These are phyloP conservation scores for Tetrastigma voinierianum DNA, from an alignment of 164 flowering plant species.

Conservation along the genomic window DNA sequence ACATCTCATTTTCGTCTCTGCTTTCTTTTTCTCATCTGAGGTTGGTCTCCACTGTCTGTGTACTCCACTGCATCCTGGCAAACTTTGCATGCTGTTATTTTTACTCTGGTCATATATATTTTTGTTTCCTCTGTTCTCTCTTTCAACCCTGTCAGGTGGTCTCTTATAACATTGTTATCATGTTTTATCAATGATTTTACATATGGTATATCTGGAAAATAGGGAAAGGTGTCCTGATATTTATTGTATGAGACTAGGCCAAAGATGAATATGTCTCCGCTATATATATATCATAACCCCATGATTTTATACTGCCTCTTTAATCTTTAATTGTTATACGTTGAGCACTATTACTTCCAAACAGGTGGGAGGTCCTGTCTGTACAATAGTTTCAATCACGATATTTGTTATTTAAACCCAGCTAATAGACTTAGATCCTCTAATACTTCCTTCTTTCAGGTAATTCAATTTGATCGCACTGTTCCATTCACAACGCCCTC, in stretches of 20 bases:
- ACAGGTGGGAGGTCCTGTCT: slow-evolving; percentile 76
- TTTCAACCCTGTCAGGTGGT: not conserved
- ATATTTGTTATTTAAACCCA: slow-evolving; percentile 67
- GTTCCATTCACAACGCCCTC: too few relatives aligned
- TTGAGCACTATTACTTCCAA: too few relatives aligned
- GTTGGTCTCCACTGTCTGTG: too few relatives aligned
- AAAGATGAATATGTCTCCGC: slow-evolving; percentile 68
- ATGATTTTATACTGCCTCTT: too few relatives aligned
- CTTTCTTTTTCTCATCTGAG: too few relatives aligned
- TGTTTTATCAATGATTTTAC: not conserved
- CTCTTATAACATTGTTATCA: not conserved
- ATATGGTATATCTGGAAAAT: not conserved
- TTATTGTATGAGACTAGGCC: too few relatives aligned
- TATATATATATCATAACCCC: slow-evolving; percentile 35
- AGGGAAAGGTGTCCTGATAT: slow-evolving; percentile 77
- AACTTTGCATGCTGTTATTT: too few relatives aligned
- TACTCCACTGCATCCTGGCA: too few relatives aligned
- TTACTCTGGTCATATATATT: too few relatives aligned
- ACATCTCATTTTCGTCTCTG: too few relatives aligned
- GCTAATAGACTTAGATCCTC: slow-evolving; percentile 76
- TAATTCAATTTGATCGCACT: too few relatives aligned
- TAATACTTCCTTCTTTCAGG: slow-evolving; percentile 76
- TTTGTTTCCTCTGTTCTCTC: not conserved
- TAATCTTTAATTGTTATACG: too few relatives aligned
- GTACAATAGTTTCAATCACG: slow-evolving; percentile 64